Evolutionary conservation across 257 asterid genomes (phyloP), one percentile per base, ranked within the genome.

Genomic region (Echites panduratus): DNA sequence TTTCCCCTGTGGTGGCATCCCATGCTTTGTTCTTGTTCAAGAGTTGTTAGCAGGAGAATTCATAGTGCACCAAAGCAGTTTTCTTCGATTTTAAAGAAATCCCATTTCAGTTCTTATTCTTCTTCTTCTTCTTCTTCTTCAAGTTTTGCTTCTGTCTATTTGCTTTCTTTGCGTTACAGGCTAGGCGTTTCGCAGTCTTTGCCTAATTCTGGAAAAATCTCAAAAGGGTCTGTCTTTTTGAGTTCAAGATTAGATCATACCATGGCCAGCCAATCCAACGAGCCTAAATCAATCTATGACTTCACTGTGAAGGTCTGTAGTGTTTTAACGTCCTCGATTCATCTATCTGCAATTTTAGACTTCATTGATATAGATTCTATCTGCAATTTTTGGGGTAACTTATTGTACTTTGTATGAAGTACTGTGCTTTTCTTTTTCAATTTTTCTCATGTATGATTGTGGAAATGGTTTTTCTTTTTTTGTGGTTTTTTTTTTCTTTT

Each of bases 251-350:
- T 72, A 57, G 76, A 75, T 16, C 62, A 68, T 32, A 61, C 65
- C 7, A 93, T 91, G 98, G 93, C 97, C 62, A 79, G 75, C 56
- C 89, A 83, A 49, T 87, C 94, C 12, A 74, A 49, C 79, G 79
- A 70, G 45, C 96, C 96, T 78, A 87, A 88, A 70, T 93, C 96
- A 20, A 73, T 93, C 68, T 89, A 93, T 76, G 96, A 89, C 5
- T 93, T 93, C 84, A 91, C 95, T 50, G 95, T 93, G 7, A 89
- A 93, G 96, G 98, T 93, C 26, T 62, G 66, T 44, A 1, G 1
- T 7, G 17, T 7, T 26, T 43, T 35, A n/a, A 52, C 43, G n/a
- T 59, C 29, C 10, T 47, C 41, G 14, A n/a, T 41, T 48, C 6
- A 8, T 50, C 61, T 67, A 71, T 47, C 48, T 54, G 12, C 41